Evolutionary conservation across 305 asterid genomes (phyloP).

Genomic region (Fraxinus nigra): DNA sequence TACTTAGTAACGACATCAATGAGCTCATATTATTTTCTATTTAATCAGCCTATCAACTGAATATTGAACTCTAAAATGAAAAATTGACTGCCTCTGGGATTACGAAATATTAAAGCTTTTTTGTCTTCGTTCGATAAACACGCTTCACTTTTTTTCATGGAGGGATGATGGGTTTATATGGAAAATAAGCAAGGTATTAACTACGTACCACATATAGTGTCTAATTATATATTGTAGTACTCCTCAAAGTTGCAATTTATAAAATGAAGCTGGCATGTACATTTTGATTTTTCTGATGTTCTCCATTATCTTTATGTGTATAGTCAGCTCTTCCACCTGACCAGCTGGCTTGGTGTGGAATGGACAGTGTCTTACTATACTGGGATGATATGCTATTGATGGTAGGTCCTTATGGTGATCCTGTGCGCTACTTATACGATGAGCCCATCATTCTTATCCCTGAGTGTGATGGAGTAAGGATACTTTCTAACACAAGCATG

Average conservation of each 20-base stretch:
- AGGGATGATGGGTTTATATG: background rate
- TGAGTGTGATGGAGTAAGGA: constrained; percentile 90
- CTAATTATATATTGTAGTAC: background rate
- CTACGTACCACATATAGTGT: background rate
- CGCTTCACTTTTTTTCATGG: background rate
- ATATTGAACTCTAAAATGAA: constrained; percentile 1
- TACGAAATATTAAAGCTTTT: constrained; percentile 10
- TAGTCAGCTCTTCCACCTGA: constrained; percentile 94
- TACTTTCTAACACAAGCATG: constrained; percentile 77
- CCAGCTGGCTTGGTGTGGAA: constrained; percentile 96
- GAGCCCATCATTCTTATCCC: constrained; percentile 86
- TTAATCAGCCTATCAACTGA: constrained; percentile 13
- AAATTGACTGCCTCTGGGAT: background rate
- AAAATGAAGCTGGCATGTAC: background rate
- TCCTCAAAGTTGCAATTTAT: constrained; percentile 13
- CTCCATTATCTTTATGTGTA: constrained; percentile 22
- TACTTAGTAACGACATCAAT: constrained; percentile 2
- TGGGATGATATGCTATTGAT: constrained; percentile 95
- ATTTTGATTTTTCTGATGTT: constrained; percentile 22
- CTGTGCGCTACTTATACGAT: constrained; percentile 83
- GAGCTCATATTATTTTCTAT: background rate
- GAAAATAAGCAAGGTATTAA: background rate
- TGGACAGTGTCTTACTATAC: constrained; percentile 86
- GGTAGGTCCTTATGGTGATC: constrained; percentile 95
- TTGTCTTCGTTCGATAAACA: background rate